Base-by-base conservation (phyloP, 257 asterid species). In the Linderniella brevidens region DNA sequence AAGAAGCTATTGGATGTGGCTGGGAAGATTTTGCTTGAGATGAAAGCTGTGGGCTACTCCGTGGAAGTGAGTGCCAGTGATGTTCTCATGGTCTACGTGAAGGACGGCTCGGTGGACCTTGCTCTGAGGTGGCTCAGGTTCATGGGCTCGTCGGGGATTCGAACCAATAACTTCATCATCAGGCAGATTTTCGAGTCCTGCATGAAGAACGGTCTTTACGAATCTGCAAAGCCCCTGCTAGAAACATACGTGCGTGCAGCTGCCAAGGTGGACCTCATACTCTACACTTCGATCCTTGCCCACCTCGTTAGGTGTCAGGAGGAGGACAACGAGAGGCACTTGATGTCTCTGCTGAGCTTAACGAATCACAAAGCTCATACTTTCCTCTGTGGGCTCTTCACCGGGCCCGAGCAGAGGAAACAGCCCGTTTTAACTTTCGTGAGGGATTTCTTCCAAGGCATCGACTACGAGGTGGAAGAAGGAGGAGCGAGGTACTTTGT, bases 61-160 rank as follows among this genome's bases (percentile, higher is more conserved):
- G 92, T 85, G 49, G 98, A 90, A 50, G 93, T 90, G 59, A 80
- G 62, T 66, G 98, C 98, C 52, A 90, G 98, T 78, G 98, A 90
- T 60, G 94, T 85, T 54, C 68, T 90, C 49, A 85, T 90, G 96
- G 80, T 90, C 71, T 90, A 72, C 58, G 75, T 85, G 52, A 90
- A 81, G 66, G 96, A 90, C 35, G 93, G 93, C 46, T 84, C 94
- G 0, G 74, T 90, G 53, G 98, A 90, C 63, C 84, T 78, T 55
- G 88, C 96, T 49, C 64, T 90, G 70, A 85, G 82, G 65, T 90
- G 98, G 98, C 77, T 88, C 37, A 74, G 77, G 6, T 90, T 90
- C 67, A 90, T 90, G 98, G 87, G 94, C 44, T 85, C 98, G 12
- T 78, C 94, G 5, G 88, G 92, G 20, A 73, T 85, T 52, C 69